Evolutionary conservation across 2,329 filamentous ascomycete species (phyloP).

Genomic region (Cordyceps tenuipes): DNA sequence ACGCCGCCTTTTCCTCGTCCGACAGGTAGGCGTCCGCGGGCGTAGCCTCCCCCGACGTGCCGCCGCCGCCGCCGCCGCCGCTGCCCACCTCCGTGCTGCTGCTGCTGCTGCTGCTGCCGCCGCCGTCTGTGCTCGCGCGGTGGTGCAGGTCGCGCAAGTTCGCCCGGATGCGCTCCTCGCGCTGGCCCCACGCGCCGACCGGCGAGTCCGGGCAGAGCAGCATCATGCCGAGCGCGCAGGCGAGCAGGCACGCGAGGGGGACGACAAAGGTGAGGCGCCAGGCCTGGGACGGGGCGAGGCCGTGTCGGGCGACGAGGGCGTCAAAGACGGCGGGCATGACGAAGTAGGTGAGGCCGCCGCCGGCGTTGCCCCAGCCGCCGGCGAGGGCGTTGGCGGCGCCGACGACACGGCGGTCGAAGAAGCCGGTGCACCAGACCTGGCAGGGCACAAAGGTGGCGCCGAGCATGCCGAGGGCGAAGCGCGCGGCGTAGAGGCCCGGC

Average conservation of each 20-base stretch:
- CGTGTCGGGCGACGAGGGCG: constrained; percentile 53
- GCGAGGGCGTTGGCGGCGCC: constrained; percentile 82
- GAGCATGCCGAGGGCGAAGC: constrained; percentile 75
- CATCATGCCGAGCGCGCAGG: constrained; percentile 59
- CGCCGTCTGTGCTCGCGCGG: constrained; percentile 26
- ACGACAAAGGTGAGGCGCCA: constrained; percentile 84
- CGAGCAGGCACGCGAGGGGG: constrained; percentile 67
- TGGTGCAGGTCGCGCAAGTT: constrained; percentile 43
- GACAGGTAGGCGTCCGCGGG: constrained; percentile 15
- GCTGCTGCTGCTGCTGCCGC: background rate
- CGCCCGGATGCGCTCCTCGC: constrained; percentile 49
- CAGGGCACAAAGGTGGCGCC: constrained; percentile 76
- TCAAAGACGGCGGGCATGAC: constrained; percentile 88
- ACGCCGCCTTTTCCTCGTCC: constrained; percentile 24
- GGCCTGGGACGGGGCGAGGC: constrained; percentile 57
- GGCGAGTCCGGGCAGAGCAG: constrained; percentile 74
- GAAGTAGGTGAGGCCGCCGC: constrained; percentile 88
- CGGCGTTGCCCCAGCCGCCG: constrained; percentile 78
- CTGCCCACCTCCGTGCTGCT: constrained; percentile 37
- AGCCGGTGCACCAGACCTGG: constrained; percentile 87
- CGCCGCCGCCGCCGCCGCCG: constrained; percentile 34
- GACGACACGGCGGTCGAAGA: constrained; percentile 88
- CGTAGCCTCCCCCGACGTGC: constrained; percentile 23
- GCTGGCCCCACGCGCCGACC: constrained; percentile 71
- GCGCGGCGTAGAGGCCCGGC: constrained; percentile 57